Conservation (phyloP, 169 alveolate genomes). For the Cryptosporidium sp. region DNA sequence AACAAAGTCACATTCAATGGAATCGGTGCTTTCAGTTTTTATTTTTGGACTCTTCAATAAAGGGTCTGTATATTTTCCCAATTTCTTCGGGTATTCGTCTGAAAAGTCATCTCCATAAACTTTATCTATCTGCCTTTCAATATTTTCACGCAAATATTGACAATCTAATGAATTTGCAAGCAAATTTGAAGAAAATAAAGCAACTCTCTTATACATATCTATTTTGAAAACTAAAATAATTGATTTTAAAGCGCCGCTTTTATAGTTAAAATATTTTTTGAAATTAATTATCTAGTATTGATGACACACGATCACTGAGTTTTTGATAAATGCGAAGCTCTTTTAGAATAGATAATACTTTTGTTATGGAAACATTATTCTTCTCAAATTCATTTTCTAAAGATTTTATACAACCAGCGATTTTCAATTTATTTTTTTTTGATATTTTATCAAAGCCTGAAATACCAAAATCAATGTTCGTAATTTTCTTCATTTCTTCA, state of each 20-base stretch:
- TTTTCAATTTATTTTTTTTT: not conserved
- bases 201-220: constrained; percentile 48
- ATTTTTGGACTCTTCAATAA: not conserved
- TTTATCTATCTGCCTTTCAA: constrained; percentile 40
- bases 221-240: not conserved
- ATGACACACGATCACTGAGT: not conserved
- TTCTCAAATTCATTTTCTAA: constrained; percentile 25
- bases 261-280: too few relatives aligned
- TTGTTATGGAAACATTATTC: not conserved
- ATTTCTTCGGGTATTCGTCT: not conserved
- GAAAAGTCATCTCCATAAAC: constrained; percentile 25
- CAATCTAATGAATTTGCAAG: not conserved
- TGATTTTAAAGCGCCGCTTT: constrained; percentile 1
- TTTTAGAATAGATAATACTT: constrained; percentile 1
- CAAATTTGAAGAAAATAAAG: constrained; percentile 54
- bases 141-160: not conserved
- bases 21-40: not conserved
- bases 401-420: constrained; percentile 2
- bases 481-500: not conserved
- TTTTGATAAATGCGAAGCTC: constrained; percentile 50
- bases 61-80: not conserved
- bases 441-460: constrained; percentile 13
- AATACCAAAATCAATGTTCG: not conserved
- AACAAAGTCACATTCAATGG: constrained; percentile 9
- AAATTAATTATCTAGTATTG: not conserved